These are phyloP conservation scores for Komagataella mondaviorum DNA, from an alignment of 805 yeast species.

Conservation along the genomic window DNA sequence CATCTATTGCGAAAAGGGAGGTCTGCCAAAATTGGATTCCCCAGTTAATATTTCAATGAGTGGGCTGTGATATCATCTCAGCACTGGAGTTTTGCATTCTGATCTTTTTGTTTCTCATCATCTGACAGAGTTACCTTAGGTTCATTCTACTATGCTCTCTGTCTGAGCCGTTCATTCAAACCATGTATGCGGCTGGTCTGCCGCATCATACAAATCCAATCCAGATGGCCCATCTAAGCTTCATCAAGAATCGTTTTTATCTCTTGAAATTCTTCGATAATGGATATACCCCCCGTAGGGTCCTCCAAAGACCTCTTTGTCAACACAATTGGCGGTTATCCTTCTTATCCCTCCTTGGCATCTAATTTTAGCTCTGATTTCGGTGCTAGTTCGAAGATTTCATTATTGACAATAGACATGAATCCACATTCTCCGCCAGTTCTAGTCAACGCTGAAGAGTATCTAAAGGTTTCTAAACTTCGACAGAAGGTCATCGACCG, in stretches of 20 bases:
- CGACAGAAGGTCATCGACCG: conserved; percentile 14
- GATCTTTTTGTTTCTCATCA: too few species aligned
- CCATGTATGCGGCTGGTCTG: neutral
- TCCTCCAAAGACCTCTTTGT: neutral
- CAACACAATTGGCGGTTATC: neutral
- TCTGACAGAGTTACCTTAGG: too few species aligned
- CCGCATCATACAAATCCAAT: neutral
- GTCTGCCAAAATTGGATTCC: too few species aligned
- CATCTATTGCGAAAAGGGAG: too few species aligned
- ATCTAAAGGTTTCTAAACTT: conserved; percentile 7
- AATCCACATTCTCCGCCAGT: conserved; percentile 11
- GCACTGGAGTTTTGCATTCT: too few species aligned
- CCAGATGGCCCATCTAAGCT: neutral
- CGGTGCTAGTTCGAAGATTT: neutral
- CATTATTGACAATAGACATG: neutral
- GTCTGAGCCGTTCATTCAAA: too few species aligned
- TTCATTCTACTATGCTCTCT: too few species aligned
- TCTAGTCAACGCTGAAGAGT: conserved; percentile 6
- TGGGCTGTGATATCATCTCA: too few species aligned
- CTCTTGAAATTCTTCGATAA: neutral
- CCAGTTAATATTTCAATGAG: too few species aligned
- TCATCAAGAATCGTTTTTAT: neutral
- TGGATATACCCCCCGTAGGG: neutral
- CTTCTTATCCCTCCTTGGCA: neutral
- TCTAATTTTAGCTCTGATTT: neutral